Evolutionary conservation across 208 protist species (phyloP), one percentile per base, ranked within the genome.

Genomic region (Leishmania lainsoni): DNA sequence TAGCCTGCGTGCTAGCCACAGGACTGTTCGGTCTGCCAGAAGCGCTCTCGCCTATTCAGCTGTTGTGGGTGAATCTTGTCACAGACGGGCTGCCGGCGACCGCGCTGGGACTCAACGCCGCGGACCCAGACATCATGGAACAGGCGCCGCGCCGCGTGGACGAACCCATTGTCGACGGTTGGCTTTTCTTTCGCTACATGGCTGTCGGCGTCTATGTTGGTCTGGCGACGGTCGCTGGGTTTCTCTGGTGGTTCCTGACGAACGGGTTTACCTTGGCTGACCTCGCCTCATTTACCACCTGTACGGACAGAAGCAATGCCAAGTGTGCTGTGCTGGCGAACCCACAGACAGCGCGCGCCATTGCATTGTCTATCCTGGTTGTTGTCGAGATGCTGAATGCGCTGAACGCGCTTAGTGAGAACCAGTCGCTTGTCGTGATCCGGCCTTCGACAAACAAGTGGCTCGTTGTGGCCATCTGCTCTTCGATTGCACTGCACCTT

Each of bases 1-100:
- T 99, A 65, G 92, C 91, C 17, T 98, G 93, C 75, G 89, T 98
- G 80, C 83, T 98, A 32, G 77, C 92, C 2, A 95, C 95, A 29
- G 92, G 93, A 22, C 66, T 98, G 39, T 91, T 97, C 70, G 98
- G 98, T 32, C 81, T 99, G 54, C 98, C 98, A 51, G 96, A 98
- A 82, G 96, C 94, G 49, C 88, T 99, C 12, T 95, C 95, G 26
- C 98, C 99, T 2, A 98, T 99, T 58, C 98, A 99, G 85, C 89
- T 99, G 26, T 87, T 99, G 59, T 99, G 98, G 98, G 98, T 99
- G 17, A 99, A 99, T 88, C 93, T 99, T 26, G 98, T 99, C 61
- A 99, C 98, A n/a, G 98, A 99, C 85, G 98, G 98, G n/a, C 92
- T 98, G n/a, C 98, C 98, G 14, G 98, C 99, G 66, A 99, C 97